Conservation (phyloP, 352 stramenopile genomes). For the Blastocystis sp. region DNA sequence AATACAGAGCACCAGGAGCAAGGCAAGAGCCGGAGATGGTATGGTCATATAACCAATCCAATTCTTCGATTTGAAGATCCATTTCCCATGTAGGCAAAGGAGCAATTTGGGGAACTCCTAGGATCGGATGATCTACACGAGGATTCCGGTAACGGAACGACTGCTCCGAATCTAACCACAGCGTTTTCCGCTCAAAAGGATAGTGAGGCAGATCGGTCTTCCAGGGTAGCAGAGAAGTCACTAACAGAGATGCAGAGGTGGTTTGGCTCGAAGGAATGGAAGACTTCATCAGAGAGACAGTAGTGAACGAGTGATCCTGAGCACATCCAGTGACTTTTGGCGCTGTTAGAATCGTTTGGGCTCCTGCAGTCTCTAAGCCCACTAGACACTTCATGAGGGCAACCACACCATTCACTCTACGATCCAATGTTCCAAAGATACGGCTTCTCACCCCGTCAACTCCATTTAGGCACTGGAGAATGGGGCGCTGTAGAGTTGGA, state of each 20-base stretch:
- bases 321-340: not conserved
- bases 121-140: conserved; percentile 25
- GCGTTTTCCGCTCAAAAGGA: conserved; percentile 52
- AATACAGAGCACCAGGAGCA: conserved; percentile 46
- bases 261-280: not conserved
- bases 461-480: conserved; percentile 35
- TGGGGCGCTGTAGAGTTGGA: conserved; percentile 7
- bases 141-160: conserved; percentile 42
- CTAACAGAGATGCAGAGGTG: not conserved
- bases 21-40: conserved; percentile 22
- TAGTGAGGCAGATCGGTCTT: conserved; percentile 23
- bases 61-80: conserved; percentile 9
- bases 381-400: not conserved
- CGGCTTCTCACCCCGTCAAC: not conserved
- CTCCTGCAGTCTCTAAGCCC: not conserved
- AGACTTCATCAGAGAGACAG: not conserved
- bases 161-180: conserved; percentile 51
- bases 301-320: not conserved
- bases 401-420: not conserved
- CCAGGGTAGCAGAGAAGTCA: not conserved
- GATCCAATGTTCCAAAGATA: not conserved
- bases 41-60: conserved; percentile 44
- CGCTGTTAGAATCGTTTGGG: not conserved
- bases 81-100: conserved; percentile 51
- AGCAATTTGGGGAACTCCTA: conserved; percentile 17